Evolutionary conservation across 352 stramenopile genomes (phyloP).

Genomic region (Globisporangium sylvaticum): DNA sequence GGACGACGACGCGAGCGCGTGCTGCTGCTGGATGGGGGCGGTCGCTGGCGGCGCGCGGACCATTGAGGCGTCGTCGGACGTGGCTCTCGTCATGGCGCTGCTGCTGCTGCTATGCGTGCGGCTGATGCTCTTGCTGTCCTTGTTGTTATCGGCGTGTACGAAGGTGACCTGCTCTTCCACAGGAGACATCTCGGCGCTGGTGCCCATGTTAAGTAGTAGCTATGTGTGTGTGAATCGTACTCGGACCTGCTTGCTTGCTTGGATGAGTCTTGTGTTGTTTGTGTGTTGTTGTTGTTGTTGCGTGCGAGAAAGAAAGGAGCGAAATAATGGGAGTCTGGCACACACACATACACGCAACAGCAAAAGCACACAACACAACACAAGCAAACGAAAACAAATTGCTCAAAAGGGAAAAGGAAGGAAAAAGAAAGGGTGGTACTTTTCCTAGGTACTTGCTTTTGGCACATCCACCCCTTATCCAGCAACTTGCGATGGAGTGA

Average conservation of each 20-base stretch:
- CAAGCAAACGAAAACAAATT: neutral
- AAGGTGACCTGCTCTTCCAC: neutral
- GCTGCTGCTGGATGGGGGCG: conserved; percentile 49
- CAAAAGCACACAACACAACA: neutral
- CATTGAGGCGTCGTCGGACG: neutral
- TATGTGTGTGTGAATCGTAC: neutral
- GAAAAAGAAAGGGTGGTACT: neutral
- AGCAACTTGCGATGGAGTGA: neutral
- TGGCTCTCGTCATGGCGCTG: neutral
- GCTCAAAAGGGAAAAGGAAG: neutral
- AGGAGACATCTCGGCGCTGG: conserved; percentile 4
- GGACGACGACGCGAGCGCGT: conserved; percentile 59
- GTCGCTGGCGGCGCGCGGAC: conserved; percentile 1
- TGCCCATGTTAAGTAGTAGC: neutral
- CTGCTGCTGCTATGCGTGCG: neutral
- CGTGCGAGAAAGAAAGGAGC: neutral
- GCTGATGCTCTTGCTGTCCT: neutral
- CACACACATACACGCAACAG: neutral
- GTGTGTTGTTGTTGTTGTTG: neutral
- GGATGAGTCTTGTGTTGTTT: neutral
- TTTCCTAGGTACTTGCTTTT: neutral
- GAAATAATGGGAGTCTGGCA: neutral
- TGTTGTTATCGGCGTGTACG: conserved; percentile 4
- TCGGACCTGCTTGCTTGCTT: neutral
- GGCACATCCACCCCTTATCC: neutral